Evolutionary conservation across 2,329 filamentous ascomycete genomes (phyloP), one percentile per base, ranked within the genome.

Genomic region (Fusarium sp.): DNA sequence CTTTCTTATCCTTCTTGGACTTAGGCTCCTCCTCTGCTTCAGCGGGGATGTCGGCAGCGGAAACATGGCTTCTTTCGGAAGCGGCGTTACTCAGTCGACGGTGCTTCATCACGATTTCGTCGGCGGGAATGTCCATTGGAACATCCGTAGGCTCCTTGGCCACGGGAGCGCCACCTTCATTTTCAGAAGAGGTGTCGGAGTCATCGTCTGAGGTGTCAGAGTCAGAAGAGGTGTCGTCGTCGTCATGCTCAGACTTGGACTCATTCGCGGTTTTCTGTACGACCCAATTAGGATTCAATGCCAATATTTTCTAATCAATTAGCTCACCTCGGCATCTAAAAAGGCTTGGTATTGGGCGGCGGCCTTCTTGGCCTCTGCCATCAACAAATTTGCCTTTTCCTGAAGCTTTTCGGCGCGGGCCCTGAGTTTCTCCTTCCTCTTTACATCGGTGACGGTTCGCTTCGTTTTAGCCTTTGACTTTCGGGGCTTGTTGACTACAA

Each of bases 331-430:
- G 6, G 61, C 70, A 26, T 75, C 70, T 22, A 68, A 62, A n/a
- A 69, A 39, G 40, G 71, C 55, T 52, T 76, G 70, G 37, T 78
- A 76, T 41, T 75, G 65, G 11, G 69, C 69, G 28, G 71, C 70
- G 24, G 71, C 68, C 57, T 76, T 78, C 62, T 80, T 77, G 0
- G 83, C 79, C 57, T 83, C 77, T 1, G 70, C 72, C 68, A 82
- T 68, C 33, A 86, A 62, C 70, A 79, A 79, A 26, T 81, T 62
- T 11, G 75, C 72, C 56, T 71, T 73, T 22, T 64, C 52, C 49
- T 73, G 49, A 5, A 74, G 75, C 69, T 80, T 80, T 14, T 80
- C 76, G 32, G 79, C 79, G 28, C 79, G 79, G n/a, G 64, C 62
- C 24, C 80, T 75, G 49, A 83, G 67, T 20, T 78, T 78, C 49